These are phyloP conservation scores for Ophiocordyceps camponoti-floridani DNA, from an alignment of 2,329 filamentous ascomycete species.

Conservation along the genomic window DNA sequence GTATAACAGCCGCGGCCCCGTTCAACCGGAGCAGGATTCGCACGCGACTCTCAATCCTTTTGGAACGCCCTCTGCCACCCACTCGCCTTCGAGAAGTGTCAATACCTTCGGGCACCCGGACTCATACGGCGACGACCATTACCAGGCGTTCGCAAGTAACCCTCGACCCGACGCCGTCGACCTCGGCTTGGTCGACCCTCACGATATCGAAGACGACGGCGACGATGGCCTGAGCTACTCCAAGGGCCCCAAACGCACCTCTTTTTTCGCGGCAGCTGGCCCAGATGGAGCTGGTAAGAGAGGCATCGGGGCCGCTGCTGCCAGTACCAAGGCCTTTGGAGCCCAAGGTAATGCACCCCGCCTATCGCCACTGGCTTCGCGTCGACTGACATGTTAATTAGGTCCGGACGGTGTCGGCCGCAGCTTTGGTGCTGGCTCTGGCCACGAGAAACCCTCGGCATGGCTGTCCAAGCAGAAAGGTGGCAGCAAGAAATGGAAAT, in stretches of 20 bases:
- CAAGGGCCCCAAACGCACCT: conserved; percentile 26
- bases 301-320: conserved; percentile 20
- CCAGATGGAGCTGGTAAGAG: conserved; percentile 14
- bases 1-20: conserved; percentile 1
- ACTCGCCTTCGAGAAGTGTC: conserved; percentile 31
- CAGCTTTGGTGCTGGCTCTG: conserved; percentile 1
- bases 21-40: conserved; percentile 18
- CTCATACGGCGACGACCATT: conserved; percentile 46
- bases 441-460: conserved; percentile 5
- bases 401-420: background rate
- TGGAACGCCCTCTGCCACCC: conserved; percentile 13
- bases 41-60: conserved; percentile 23
- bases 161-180: conserved; percentile 25
- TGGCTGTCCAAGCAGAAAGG: conserved; percentile 21
- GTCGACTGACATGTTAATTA: background rate
- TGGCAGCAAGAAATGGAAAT: conserved; percentile 48
- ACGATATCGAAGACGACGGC: conserved; percentile 70
- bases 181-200: conserved; percentile 51
- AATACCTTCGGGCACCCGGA: conserved; percentile 22
- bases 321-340: conserved; percentile 19
- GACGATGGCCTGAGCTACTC: conserved; percentile 59
- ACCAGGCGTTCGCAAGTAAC: conserved; percentile 35
- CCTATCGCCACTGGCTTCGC: background rate
- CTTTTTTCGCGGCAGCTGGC: conserved; percentile 39
- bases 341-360: background rate